Evolutionary conservation across 139 green algal species (phyloP), one percentile per base, ranked within the genome.

Genomic region (Chlamydomonas schloesseri): DNA sequence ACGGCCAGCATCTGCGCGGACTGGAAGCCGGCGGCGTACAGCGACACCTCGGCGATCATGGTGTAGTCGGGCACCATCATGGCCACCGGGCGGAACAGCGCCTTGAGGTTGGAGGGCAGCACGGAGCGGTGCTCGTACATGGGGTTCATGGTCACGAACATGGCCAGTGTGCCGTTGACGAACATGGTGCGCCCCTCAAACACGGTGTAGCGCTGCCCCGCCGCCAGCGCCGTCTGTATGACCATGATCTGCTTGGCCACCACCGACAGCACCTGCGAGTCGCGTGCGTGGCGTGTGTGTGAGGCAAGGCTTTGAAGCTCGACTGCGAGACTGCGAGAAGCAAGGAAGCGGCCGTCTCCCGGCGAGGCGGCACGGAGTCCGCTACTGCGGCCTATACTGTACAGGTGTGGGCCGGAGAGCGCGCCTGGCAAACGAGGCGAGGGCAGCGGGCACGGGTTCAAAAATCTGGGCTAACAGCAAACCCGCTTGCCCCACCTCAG

Each of bases 31-130:
- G 82, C 75, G 23, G 91, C 86, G 55, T 89, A 92, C 31, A 95
- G 87, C 37, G 88, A 88, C 37, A 95, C 90, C 85, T 94, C 91
- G 1, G 89, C 89, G 31, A 94, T 88, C 47, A 92, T 76, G 21
- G 71, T 76, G 71, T 91, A 93, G 89, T 94, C 91, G 53, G 91
- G 91, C 21, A 91, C 83, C 91, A 92, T 91, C 91, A 94, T 91
- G 53, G 89, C 72, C 31, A 91, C 71, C 13, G 87, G 73, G 34
- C 87, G 87, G 81, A 90, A 88, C 57, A 90, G 80, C 1, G 87
- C 71, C 81, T 88, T 55, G 13, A 88, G 70, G 82, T 91, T 91
- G 47, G 81, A 88, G 3, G 81, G 81, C 81, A 90, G 87, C 65
- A 88, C 81, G 34, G 81, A 83, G 13, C 86, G 53, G 78, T 78